Conservation (phyloP, 768 basidiomycete species). For the Lactarius vividus region DNA sequence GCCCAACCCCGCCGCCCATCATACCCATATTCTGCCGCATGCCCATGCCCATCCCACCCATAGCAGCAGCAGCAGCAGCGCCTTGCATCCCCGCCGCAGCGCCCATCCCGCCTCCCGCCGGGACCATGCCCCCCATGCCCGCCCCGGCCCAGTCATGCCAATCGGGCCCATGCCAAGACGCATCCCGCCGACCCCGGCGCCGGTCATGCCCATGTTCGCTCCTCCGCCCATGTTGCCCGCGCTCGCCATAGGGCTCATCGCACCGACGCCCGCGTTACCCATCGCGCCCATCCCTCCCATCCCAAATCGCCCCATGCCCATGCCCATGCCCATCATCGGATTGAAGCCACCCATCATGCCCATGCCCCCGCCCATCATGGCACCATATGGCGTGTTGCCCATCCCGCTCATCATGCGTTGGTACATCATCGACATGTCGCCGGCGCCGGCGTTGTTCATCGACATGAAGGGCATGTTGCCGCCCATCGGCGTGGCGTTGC, state of each 20-base stretch:
- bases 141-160: conserved; percentile 15
- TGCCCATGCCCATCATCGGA: conserved; percentile 35
- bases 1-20: conserved; percentile 49
- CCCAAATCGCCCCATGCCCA: conserved; percentile 37
- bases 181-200: conserved; percentile 29
- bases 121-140: conserved; percentile 28
- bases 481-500: conserved; percentile 32
- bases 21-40: conserved; percentile 33
- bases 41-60: conserved; percentile 32
- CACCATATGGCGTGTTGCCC: conserved; percentile 46
- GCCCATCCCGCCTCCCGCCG: conserved; percentile 31
- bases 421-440: conserved; percentile 54
- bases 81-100: conserved; percentile 24
- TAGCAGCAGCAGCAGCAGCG: conserved; percentile 26
- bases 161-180: conserved; percentile 34
- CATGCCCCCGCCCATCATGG: conserved; percentile 39
- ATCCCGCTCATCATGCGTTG: conserved; percentile 94
- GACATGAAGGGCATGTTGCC: conserved; percentile 42
- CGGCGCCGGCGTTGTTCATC: conserved; percentile 29
- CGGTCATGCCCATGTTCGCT: conserved; percentile 40
- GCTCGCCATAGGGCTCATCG: conserved; percentile 39
- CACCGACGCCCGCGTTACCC: conserved; percentile 59
- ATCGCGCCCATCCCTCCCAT: conserved; percentile 38
- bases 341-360: conserved; percentile 28
- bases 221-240: conserved; percentile 38